phyloP scores from a whole-genome alignment of 192 early-diverging fungal species.

The Coemansia umbellata region DNA sequence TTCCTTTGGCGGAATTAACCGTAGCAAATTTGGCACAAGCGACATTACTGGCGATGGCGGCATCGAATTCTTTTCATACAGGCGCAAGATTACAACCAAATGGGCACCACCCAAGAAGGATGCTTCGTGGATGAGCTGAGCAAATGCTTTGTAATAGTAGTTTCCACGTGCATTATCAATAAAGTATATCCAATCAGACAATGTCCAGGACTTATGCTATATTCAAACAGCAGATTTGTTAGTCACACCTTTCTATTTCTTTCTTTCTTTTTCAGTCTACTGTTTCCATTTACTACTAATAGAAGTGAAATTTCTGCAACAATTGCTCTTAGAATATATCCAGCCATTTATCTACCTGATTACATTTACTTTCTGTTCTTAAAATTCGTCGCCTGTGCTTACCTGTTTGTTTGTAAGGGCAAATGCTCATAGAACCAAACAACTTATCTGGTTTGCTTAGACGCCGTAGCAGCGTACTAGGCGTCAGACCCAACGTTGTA shows the following conservation, averaged over 20 bases:
- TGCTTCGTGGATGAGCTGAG: slow-evolving; percentile 54
- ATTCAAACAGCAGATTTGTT: too few relatives aligned
- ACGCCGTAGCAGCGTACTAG: slow-evolving; percentile 2
- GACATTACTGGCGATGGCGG: slow-evolving; percentile 74
- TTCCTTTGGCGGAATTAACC: slow-evolving; percentile 75
- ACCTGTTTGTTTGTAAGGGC: not conserved
- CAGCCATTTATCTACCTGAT: not conserved
- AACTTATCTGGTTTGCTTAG: slow-evolving; percentile 26
- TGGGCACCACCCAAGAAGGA: slow-evolving; percentile 60
- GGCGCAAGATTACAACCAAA: slow-evolving; percentile 74
- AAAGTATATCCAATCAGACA: too few relatives aligned
- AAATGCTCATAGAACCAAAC: slow-evolving; percentile 1
- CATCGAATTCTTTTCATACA: slow-evolving; percentile 71
- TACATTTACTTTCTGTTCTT: not conserved
- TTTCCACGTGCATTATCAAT: too few relatives aligned
- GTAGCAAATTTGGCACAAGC: slow-evolving; percentile 61
- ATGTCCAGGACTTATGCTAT: too few relatives aligned
- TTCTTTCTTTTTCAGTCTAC: not conserved
- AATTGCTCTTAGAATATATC: not conserved
- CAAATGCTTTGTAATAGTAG: too few relatives aligned
- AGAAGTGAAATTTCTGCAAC: too few relatives aligned
- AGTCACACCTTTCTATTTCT: not conserved
- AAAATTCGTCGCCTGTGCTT: not conserved
- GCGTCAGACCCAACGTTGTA: not conserved
- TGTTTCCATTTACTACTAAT: not conserved